These are phyloP conservation scores for Phytophthora macrochlamydospora DNA, from an alignment of 352 stramenopile species.

Conservation along the genomic window DNA sequence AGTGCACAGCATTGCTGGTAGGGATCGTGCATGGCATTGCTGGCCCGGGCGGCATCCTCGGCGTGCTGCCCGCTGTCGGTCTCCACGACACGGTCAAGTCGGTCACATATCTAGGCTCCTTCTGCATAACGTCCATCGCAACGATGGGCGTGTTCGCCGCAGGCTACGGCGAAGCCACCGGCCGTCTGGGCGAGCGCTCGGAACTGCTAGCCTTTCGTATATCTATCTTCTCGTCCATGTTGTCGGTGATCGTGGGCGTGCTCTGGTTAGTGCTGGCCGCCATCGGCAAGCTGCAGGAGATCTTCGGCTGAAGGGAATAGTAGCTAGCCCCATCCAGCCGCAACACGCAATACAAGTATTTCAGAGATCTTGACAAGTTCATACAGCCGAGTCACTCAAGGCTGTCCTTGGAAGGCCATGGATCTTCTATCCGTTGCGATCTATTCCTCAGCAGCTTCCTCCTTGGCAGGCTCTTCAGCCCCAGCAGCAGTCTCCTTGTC, in stretches of 20 bases:
- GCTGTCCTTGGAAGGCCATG: slow-evolving; percentile 4
- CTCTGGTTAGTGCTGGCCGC: slow-evolving; percentile 83
- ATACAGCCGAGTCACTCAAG: slow-evolving; percentile 23
- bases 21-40: slow-evolving; percentile 93
- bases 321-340: slow-evolving; percentile 8
- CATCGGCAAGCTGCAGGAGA: slow-evolving; percentile 75
- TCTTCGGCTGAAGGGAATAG: slow-evolving; percentile 64
- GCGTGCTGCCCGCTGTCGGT: slow-evolving; percentile 90
- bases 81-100: slow-evolving; percentile 85
- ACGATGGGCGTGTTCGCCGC: slow-evolving; percentile 92
- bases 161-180: slow-evolving; percentile 81
- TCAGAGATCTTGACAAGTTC: slow-evolving; percentile 27
- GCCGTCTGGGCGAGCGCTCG: slow-evolving; percentile 68
- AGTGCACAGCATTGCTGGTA: slow-evolving; percentile 82
- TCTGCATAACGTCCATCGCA: slow-evolving; percentile 88
- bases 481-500: slow-evolving; percentile 31
- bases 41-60: slow-evolving; percentile 77
- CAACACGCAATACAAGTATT: slow-evolving; percentile 30
- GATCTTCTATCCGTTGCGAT: neutral
- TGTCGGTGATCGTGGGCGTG: slow-evolving; percentile 84
- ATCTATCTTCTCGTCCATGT: slow-evolving; percentile 81
- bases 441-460: slow-evolving; percentile 36
- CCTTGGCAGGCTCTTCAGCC: slow-evolving; percentile 22
- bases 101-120: slow-evolving; percentile 87
- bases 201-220: slow-evolving; percentile 81